These are phyloP conservation scores for Aspergillus sp. DNA, from an alignment of 2,329 filamentous ascomycete genomes.

Conservation along the genomic window DNA sequence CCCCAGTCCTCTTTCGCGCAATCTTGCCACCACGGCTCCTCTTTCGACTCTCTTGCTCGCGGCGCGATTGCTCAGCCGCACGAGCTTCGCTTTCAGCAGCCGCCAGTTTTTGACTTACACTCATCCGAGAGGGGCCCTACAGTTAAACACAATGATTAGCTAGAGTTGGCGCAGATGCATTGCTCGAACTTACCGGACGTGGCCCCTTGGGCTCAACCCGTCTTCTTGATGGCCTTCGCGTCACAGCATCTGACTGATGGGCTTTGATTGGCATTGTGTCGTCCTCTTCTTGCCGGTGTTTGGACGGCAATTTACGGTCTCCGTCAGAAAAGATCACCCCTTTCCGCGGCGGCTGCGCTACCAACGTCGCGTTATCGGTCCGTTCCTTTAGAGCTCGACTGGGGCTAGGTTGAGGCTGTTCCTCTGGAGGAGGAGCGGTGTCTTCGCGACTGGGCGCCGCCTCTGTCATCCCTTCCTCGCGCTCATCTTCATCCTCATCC, in stretches of 20 bases:
- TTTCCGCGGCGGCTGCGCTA: conserved; percentile 32
- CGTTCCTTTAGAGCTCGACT: conserved; percentile 37
- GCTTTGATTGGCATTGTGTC: conserved; percentile 37
- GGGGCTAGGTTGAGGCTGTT: conserved; percentile 9
- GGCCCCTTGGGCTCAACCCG: conserved; percentile 28
- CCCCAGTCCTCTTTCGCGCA: conserved; percentile 27
- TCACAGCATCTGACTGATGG: conserved; percentile 31
- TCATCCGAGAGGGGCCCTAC: conserved; percentile 27
- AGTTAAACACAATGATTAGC: not conserved
- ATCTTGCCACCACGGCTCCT: conserved; percentile 32
- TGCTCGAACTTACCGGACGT: conserved; percentile 28
- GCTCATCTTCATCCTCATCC: conserved; percentile 11
- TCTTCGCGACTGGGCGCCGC: conserved; percentile 27
- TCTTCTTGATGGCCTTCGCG: conserved; percentile 27
- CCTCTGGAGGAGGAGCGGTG: not conserved
- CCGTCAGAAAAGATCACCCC: conserved; percentile 38
- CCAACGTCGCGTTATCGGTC: conserved; percentile 36
- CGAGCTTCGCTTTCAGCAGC: conserved; percentile 45
- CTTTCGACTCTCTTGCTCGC: conserved; percentile 37
- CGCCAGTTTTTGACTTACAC: conserved; percentile 45
- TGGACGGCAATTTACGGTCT: conserved; percentile 28
- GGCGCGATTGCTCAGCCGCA: conserved; percentile 35
- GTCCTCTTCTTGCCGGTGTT: conserved; percentile 29
- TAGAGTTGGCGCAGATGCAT: not conserved
- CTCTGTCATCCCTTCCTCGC: conserved; percentile 27